These are phyloP conservation scores for Lumnitzera racemosa DNA, from an alignment of 345 rosid genomes.

Conservation along the genomic window DNA sequence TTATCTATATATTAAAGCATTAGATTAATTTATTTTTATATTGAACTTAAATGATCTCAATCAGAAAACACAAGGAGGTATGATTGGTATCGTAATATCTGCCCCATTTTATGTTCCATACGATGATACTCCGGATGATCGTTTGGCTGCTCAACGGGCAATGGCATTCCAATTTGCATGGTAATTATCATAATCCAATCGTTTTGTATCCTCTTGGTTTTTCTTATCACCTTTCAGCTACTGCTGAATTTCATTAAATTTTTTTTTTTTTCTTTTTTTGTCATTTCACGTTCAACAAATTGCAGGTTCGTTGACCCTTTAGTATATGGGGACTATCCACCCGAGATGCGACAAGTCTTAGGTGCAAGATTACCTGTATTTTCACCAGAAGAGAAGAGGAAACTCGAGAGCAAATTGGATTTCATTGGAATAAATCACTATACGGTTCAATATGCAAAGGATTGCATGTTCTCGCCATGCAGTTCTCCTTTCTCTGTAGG, in stretches of 20 bases:
- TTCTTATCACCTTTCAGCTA: too few relatives aligned
- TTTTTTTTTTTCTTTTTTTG: too few relatives aligned
- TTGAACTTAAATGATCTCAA: conserved; percentile 1
- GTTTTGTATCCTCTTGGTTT: too few relatives aligned
- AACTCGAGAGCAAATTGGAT: conserved; percentile 18
- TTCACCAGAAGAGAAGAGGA: conserved; percentile 15
- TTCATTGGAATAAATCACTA: conserved; percentile 22
- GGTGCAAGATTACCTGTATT: conserved; percentile 24
- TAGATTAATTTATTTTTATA: too few relatives aligned
- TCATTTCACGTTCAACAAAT: not conserved
- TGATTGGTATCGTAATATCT: conserved; percentile 20
- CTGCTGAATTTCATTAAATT: too few relatives aligned
- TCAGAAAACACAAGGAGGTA: conserved; percentile 26
- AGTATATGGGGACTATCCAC: conserved; percentile 22
- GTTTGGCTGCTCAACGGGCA: conserved; percentile 23
- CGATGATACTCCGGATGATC: conserved; percentile 14
- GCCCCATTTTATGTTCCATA: conserved; percentile 21
- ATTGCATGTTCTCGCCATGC: conserved; percentile 23
- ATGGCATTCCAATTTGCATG: conserved; percentile 18
- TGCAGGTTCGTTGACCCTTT: conserved; percentile 28
- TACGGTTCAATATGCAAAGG: conserved; percentile 14
- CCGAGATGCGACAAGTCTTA: conserved; percentile 23
- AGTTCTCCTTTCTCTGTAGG: conserved; percentile 6
- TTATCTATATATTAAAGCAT: too few relatives aligned
- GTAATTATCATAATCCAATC: not conserved